phyloP scores from a whole-genome alignment of 306 rosid species.

The Argentina anserina region DNA sequence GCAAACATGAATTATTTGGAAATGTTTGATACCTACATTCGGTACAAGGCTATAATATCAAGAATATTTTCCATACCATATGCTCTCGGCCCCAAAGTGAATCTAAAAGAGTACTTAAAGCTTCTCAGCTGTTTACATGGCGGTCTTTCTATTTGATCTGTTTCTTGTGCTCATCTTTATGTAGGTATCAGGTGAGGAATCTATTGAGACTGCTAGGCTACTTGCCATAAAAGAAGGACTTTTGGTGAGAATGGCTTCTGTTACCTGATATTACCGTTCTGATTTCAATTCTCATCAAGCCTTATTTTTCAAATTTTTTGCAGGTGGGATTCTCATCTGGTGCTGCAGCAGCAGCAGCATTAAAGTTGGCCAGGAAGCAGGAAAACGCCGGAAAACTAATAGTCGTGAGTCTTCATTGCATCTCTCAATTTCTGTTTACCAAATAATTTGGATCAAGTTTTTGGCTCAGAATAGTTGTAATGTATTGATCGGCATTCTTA shows the following conservation, averaged over 20 bases:
- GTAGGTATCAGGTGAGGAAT: slow-evolving; percentile 64
- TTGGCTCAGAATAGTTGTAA: not conserved
- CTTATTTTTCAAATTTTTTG: no score
- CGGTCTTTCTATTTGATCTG: not conserved
- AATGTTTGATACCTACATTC: no score
- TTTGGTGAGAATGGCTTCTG: not conserved
- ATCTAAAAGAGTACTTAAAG: no score
- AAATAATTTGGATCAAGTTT: not conserved
- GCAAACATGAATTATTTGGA: no score
- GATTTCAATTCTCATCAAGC: no score
- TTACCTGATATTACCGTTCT: not conserved
- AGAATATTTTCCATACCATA: no score
- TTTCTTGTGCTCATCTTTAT: not conserved
- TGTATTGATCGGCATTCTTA: no score
- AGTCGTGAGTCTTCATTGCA: slow-evolving; percentile 37
- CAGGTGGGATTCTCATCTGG: slow-evolving; percentile 88
- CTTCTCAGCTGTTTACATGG: not conserved
- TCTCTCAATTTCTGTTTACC: no score
- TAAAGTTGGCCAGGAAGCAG: slow-evolving; percentile 59
- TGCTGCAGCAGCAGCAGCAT: slow-evolving; percentile 73
- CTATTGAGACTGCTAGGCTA: slow-evolving; percentile 62
- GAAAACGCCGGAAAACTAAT: slow-evolving; percentile 80
- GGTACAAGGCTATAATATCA: no score
- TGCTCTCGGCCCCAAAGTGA: no score
- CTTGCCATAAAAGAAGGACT: slow-evolving; percentile 77